These are phyloP conservation scores for Eimeria necatrix DNA, from an alignment of 169 alveolate genomes.

Conservation along the genomic window DNA sequence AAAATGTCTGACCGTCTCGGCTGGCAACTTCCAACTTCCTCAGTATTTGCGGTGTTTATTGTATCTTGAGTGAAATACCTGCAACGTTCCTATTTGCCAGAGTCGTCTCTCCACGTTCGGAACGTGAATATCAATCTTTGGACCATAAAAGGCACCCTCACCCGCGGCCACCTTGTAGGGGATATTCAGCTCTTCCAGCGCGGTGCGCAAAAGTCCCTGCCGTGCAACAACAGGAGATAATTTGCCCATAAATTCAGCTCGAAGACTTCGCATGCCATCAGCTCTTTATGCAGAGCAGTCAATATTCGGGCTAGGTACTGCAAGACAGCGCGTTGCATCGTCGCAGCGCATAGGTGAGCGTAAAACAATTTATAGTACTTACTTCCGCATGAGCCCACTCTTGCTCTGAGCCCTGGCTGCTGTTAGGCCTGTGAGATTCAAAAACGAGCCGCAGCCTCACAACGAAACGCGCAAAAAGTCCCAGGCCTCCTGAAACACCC, in stretches of 20 bases:
- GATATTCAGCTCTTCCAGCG: conserved; percentile 1
- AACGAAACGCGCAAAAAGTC: too few relatives aligned
- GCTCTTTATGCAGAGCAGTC: too few relatives aligned
- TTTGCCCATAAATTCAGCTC: too few relatives aligned
- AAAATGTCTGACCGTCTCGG: too few relatives aligned
- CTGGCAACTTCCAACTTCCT: background rate
- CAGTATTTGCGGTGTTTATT: too few relatives aligned
- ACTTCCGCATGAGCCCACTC: conserved; percentile 69
- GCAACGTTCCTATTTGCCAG: conserved; percentile 81
- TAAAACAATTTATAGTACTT: background rate
- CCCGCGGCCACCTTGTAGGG: conserved; percentile 46
- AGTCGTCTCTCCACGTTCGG: conserved; percentile 69
- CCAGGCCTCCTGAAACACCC: too few relatives aligned
- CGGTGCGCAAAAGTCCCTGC: conserved; percentile 60
- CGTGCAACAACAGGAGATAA: background rate
- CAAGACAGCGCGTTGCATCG: too few relatives aligned
- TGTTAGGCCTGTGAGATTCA: conserved; percentile 41
- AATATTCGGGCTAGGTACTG: too few relatives aligned
- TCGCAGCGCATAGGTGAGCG: too few relatives aligned
- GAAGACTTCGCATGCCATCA: too few relatives aligned
- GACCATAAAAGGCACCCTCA: conserved; percentile 82
- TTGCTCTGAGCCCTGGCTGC: conserved; percentile 67
- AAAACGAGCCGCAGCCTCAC: background rate
- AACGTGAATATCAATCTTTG: conserved; percentile 77
- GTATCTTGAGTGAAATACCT: conserved; percentile 11